Evolutionary conservation across 2,329 filamentous ascomycete genomes (phyloP).

Genomic region (Didymella glomerata): DNA sequence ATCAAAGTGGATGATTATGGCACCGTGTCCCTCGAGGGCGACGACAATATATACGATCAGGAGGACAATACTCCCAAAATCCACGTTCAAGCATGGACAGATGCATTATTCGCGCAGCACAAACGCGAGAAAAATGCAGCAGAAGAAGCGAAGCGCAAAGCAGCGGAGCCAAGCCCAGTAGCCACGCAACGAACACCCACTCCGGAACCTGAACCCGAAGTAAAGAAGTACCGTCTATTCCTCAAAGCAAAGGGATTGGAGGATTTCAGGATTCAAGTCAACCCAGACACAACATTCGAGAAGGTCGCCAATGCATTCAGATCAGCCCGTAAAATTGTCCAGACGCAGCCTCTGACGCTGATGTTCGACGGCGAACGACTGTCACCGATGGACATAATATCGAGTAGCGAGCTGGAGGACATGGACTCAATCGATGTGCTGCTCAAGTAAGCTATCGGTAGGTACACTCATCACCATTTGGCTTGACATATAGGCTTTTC

Average conservation of each 20-base stretch:
- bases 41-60: constrained; percentile 58
- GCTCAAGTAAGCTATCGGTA: constrained; percentile 38
- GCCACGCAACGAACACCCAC: constrained; percentile 30
- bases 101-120: constrained; percentile 65
- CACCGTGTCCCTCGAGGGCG: constrained; percentile 47
- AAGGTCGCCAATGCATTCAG: constrained; percentile 45
- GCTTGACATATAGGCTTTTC: not conserved
- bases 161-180: constrained; percentile 44
- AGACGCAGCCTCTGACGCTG: constrained; percentile 43
- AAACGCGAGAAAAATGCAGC: constrained; percentile 51
- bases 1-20: constrained; percentile 60
- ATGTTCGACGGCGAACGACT: constrained; percentile 52
- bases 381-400: constrained; percentile 43
- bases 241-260: constrained; percentile 61
- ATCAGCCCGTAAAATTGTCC: constrained; percentile 29
- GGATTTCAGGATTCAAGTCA: constrained; percentile 61
- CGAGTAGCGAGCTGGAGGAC: constrained; percentile 49
- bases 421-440: constrained; percentile 49
- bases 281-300: constrained; percentile 47
- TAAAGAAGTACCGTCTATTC: constrained; percentile 55
- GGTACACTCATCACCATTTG: not conserved
- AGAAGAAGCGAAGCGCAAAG: constrained; percentile 46
- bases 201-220: constrained; percentile 28
- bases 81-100: constrained; percentile 80
- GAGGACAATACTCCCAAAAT: constrained; percentile 63